Evolutionary conservation across 805 yeast species (phyloP), one percentile per base, ranked within the genome.

Genomic region (Saccharomyces paradoxus): DNA sequence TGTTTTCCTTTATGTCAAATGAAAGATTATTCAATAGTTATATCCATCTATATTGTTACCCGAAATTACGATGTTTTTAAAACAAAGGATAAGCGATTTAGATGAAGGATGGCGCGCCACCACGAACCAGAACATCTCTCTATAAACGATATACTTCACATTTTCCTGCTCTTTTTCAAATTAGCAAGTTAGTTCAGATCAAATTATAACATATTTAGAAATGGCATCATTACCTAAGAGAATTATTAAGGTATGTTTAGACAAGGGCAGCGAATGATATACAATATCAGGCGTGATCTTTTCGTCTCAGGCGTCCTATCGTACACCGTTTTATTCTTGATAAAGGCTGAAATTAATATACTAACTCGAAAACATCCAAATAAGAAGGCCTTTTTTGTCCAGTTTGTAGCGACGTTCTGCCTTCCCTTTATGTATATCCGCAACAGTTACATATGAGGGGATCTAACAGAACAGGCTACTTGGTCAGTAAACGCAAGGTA

Each of bases 141-240:
- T 10, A 14, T 7, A 37, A 17, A 6, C 13, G 5, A 17, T 2
- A 5, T 21, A 2, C 13, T 37, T 17, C 17, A 17, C 22, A 9
- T 10, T 7, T 17, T 17, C 6, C 12, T 17, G 13, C 13, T 21
- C 12, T 31, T 31, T 6, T 37, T 21, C 17, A 17, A 5, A n/a
- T n/a, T 37, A n/a, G 12, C 22, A 10, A 31, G 2, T 7, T 8
- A 22, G 17, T 22, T 9, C 27, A 26, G 27, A 4, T 28, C 14
- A 12, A 2, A 37, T 24, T 26, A 41, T 41, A 49, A 24, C 9
- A 48, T 14, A 26, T 1, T 21, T n/a, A 30, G 22, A 49, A 22
- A 68, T 71, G 73, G 64, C 71, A 8, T 66, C 71, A 1, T 64
- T 91, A 67, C 96, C 97, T 48, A 92, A 89, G 74, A 82, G 99